Base-by-base conservation (phyloP, 495 filamentous ascomycete species). In the Friedmanniomyces endolithicus region DNA sequence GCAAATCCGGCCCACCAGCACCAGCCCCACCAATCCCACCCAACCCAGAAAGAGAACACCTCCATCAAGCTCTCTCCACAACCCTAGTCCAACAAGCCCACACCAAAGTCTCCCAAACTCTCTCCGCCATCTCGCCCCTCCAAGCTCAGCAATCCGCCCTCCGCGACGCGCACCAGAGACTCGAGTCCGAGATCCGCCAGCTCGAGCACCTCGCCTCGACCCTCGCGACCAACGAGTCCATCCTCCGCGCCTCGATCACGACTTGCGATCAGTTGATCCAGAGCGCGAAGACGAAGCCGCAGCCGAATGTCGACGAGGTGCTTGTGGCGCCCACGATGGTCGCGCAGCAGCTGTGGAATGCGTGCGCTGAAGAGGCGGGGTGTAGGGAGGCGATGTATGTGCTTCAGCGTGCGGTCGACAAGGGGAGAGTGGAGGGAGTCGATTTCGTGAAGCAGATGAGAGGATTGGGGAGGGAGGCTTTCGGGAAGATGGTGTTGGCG, bases 271-370 rank as follows among this genome's bases (percentile, higher is more conserved):
- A 70, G 14, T 83, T 90, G 17, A 86, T 97, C 46, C 76, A 79
- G 25, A 75, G 78, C 34, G 81, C 81, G 2, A 73, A 78, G 55
- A 68, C 71, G 67, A 49, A 73, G 24, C 60, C 71, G 34, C 69
- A 79, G 0, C 84, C 84, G 0, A 74, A 76, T 22, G 83, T 97
- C 45, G 92, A 98, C 70, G 86, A 94, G 27, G 74, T 97, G 31
- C 75, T 98, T 11, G 87, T 96, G n/a, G 89, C 90, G 6, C 87
- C 89, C 0, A 94, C 89, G 0, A 86, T 97, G 2, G 90, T 95
- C 20, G 88, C 84, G 7, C 86, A 85, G 61, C 92, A 98, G 75
- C 71, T 98, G 52, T 98, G 95, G 67, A 82, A 84, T 54, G 72
- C 89, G 1, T 85, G 87, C 22, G 84, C 87, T 1, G 92, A 97